Evolutionary conservation across 2,329 filamentous ascomycete species (phyloP).

Genomic region (Fusarium citri): DNA sequence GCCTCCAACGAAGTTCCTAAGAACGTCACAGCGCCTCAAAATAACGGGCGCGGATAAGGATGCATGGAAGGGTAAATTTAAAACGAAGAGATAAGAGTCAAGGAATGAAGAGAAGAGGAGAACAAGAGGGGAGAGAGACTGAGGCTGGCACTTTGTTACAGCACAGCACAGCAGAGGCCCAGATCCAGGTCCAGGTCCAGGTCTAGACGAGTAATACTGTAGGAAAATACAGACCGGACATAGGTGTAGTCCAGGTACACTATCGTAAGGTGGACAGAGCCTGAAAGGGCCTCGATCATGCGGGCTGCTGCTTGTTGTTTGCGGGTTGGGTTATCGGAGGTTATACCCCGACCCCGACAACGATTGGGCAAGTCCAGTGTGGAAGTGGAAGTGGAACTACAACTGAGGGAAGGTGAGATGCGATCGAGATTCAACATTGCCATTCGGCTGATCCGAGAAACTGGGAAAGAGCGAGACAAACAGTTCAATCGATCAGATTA

Average conservation of each 20-base stretch:
- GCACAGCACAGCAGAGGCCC: not conserved
- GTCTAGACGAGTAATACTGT: not conserved
- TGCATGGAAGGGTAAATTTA: not conserved
- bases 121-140: not conserved
- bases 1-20: constrained; percentile 24
- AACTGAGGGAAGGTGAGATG: constrained; percentile 9
- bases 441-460: constrained; percentile 11
- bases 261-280: not conserved
- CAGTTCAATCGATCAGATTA: not conserved
- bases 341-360: constrained; percentile 13
- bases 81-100: not conserved
- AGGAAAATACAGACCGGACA: not conserved
- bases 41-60: constrained; percentile 11
- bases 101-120: constrained; percentile 9
- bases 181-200: not conserved
- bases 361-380: constrained; percentile 17
- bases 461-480: not conserved
- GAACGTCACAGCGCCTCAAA: constrained; percentile 10
- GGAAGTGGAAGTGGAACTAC: constrained; percentile 6
- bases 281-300: constrained; percentile 10
- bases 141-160: constrained; percentile 2
- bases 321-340: constrained; percentile 18
- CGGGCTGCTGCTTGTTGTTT: not conserved
- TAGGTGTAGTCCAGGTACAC: not conserved
- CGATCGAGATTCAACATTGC: constrained; percentile 31